These are phyloP conservation scores for Dictyostelium purpureum DNA, from an alignment of 78 protist genomes.

Conservation along the genomic window DNA sequence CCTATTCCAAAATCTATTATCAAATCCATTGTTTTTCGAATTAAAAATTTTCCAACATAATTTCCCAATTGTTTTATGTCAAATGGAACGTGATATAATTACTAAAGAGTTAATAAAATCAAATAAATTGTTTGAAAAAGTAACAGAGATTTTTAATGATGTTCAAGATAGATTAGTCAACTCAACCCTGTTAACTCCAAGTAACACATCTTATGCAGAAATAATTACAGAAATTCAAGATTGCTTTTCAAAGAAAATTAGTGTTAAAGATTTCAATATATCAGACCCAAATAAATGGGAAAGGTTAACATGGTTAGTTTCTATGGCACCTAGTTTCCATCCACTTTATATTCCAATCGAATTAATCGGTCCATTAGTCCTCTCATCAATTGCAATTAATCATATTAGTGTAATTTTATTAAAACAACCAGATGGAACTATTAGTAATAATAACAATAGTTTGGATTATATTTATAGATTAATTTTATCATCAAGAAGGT, in stretches of 20 bases:
- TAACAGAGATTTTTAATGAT: not conserved
- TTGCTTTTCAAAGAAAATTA: not conserved
- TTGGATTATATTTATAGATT: not conserved
- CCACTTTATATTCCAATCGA: slow-evolving; percentile 30
- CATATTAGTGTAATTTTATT: slow-evolving; percentile 6
- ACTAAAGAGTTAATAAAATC: not conserved
- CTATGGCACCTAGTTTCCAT: slow-evolving; percentile 17
- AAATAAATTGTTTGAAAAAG: not conserved
- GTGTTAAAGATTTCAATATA: not conserved
- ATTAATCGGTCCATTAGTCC: not conserved
- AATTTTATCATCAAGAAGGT: slow-evolving; percentile 14
- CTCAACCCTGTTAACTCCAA: not conserved
- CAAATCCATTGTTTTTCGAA: slow-evolving; percentile 32
- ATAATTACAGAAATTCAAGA: not conserved
- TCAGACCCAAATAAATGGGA: not conserved
- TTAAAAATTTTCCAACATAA: not conserved
- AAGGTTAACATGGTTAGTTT: slow-evolving; percentile 2
- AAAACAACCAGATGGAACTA: not conserved
- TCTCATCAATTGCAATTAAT: not conserved
- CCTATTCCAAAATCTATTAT: not conserved
- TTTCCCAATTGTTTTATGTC: slow-evolving; percentile 3
- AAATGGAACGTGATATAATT: not conserved
- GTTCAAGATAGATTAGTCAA: not conserved
- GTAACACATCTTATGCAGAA: not conserved
- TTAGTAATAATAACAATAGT: not conserved